Evolutionary conservation across 768 basidiomycete species (phyloP).

Genomic region (Psilocybe cubensis): DNA sequence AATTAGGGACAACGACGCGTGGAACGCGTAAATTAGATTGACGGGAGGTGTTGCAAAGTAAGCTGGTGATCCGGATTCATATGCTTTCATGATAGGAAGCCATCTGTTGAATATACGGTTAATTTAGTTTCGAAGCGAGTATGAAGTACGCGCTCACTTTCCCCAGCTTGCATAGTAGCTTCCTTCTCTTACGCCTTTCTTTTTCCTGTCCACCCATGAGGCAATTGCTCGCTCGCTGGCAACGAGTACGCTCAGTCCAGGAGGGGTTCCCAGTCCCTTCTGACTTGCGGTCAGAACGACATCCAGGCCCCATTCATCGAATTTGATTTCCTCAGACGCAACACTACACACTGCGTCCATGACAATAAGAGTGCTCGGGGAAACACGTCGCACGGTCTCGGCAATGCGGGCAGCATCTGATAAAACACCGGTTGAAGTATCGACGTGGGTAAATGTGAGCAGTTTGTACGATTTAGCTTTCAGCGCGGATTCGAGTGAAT

Average conservation of each 20-base stretch:
- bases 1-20: constrained; percentile 78
- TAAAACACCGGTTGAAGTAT: constrained; percentile 90
- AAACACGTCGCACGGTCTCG: constrained; percentile 70
- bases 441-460: constrained; percentile 93
- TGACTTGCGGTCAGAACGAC: constrained; percentile 86
- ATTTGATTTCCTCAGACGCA: constrained; percentile 91
- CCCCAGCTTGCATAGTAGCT: constrained; percentile 86
- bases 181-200: constrained; percentile 24
- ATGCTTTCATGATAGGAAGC: constrained; percentile 93
- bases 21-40: constrained; percentile 92
- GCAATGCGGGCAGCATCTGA: constrained; percentile 82
- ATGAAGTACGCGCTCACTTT: constrained; percentile 15
- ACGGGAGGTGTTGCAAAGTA: constrained; percentile 98
- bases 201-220: constrained; percentile 42
- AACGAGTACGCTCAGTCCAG: constrained; percentile 87
- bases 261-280: constrained; percentile 93
- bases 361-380: constrained; percentile 85
- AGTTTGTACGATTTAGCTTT: constrained; percentile 84
- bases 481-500: constrained; percentile 70
- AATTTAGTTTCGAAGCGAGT: neutral
- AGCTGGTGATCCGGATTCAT: constrained; percentile 78
- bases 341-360: constrained; percentile 97
- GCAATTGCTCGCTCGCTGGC: constrained; percentile 81
- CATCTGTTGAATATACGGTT: constrained; percentile 49
- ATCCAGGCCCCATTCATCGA: constrained; percentile 94